Percentiles rank a stretch among this genome's conserved stretches.
phyloP scores from a whole-genome alignment of 495 filamentous ascomycete genomes.

The Podospora pseudopauciseta region DNA sequence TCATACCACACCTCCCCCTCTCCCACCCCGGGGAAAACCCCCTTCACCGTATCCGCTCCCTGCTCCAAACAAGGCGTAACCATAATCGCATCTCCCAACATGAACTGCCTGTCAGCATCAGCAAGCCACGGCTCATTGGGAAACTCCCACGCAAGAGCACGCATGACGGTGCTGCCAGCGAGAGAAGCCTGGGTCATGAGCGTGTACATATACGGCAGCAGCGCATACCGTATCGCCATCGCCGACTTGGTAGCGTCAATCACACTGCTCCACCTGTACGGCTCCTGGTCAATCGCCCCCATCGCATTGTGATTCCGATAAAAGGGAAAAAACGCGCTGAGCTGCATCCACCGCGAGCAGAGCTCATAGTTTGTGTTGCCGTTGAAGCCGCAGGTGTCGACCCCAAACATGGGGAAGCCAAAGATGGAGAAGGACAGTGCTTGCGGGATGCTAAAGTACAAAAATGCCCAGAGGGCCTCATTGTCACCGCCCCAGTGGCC shows the following conservation, averaged over 20 bases:
- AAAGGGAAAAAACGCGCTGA: slow-evolving; percentile 83
- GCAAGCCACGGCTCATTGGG: slow-evolving; percentile 70
- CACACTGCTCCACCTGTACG: slow-evolving; percentile 70
- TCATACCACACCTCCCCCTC: slow-evolving; percentile 69
- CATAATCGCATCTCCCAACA: slow-evolving; percentile 68
- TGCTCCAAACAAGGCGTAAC: slow-evolving; percentile 70
- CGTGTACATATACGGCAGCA: slow-evolving; percentile 83
- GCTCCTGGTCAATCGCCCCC: slow-evolving; percentile 64
- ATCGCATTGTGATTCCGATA: slow-evolving; percentile 80
- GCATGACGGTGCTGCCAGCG: slow-evolving; percentile 71
- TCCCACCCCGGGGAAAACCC: slow-evolving; percentile 71
- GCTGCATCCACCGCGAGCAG: slow-evolving; percentile 83
- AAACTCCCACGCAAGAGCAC: slow-evolving; percentile 81
- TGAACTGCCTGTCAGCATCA: slow-evolving; percentile 67
- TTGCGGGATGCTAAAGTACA: slow-evolving; percentile 79
- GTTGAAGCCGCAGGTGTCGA: slow-evolving; percentile 77
- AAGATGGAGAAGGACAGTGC: slow-evolving; percentile 76
- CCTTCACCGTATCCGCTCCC: slow-evolving; percentile 61
- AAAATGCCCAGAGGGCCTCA: slow-evolving; percentile 59
- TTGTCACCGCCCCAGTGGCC: slow-evolving; percentile 93
- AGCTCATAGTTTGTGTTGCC: slow-evolving; percentile 70
- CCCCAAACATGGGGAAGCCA: slow-evolving; percentile 85
- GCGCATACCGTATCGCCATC: slow-evolving; percentile 68
- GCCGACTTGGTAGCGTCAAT: slow-evolving; percentile 61
- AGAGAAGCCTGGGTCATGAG: slow-evolving; percentile 67